Base-by-base conservation (phyloP, 129 eudicot genomes). In the Erigeron canadensis region DNA sequence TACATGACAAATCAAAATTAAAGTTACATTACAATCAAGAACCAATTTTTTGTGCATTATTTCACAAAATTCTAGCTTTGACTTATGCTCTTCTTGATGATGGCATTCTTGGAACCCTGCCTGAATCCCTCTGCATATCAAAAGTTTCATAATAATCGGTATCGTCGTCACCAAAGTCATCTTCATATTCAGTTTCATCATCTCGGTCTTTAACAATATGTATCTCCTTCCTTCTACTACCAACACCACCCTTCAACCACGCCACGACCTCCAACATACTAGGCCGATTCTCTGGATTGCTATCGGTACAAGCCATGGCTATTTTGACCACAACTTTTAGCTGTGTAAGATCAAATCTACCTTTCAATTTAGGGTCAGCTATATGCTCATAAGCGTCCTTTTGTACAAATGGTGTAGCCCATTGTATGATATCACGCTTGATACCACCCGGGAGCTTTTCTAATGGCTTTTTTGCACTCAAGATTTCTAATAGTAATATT, bases 391-490 rank as follows among this genome's bases (percentile, higher is more conserved):
- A 87, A 0, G 77, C 69, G 6, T 86, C 90, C 75, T 80, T 87
- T 44, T 84, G 85, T 1, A 90, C 73, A 41, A 75, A 83, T 11
- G 96, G 90, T 15, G 77, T 90, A 10, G 74, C 96, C 96, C 96
- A 90, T 61, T 87, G 86, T 23, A 90, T 77, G 9, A 90, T 90
- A 48, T 87, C 96, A 10, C 96, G 90, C 75, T 90, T 90, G 5
- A 82, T 68, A 5, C 96, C 96, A 9, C 90, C 87, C 0, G 88
- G 77, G 11, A 90, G 90, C 70, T 87, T 87, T 46, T 91, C 91
- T 15, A 91, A 50, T 21, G 97, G 97, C 23, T 85, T 87, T 67
- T 84, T 74, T 0, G 79, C 91, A 59, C 91, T 91, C 37, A 91
- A 12, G 6, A 88, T 88, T 58, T 91, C 97, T 0, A 91, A 86